phyloP scores from a whole-genome alignment of 495 filamentous ascomycete genomes.

The Penicillium verhagenii region DNA sequence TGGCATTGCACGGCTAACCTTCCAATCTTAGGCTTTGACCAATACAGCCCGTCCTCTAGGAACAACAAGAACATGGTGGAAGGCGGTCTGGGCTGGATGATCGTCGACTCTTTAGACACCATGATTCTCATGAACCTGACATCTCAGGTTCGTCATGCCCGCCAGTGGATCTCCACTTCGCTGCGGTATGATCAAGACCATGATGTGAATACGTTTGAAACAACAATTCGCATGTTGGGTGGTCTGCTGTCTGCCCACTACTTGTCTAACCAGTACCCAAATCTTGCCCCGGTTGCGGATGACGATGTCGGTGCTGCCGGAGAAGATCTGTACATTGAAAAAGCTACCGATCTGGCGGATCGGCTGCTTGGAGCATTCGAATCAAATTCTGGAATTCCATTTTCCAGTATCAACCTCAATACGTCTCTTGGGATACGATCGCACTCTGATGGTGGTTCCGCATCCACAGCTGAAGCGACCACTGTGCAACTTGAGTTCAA shows the following conservation, averaged over 20 bases:
- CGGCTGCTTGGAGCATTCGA: constrained; percentile 85
- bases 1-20: constrained; percentile 8
- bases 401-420: constrained; percentile 84
- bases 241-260: constrained; percentile 94
- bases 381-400: constrained; percentile 80
- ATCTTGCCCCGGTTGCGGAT: constrained; percentile 62
- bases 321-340: constrained; percentile 93
- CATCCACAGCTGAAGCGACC: constrained; percentile 89
- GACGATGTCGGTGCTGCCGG: constrained; percentile 65
- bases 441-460: constrained; percentile 83
- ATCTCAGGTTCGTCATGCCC: constrained; percentile 75
- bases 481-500: constrained; percentile 96
- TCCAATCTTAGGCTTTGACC: constrained; percentile 66
- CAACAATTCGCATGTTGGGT: constrained; percentile 96
- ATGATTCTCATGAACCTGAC: constrained; percentile 99
- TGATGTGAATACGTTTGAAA: constrained; percentile 97
- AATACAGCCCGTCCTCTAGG: constrained; percentile 80
- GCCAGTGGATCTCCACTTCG: constrained; percentile 83
- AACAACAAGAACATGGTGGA: constrained; percentile 78
- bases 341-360: constrained; percentile 88
- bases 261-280: constrained; percentile 70
- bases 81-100: constrained; percentile 85
- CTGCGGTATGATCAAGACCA: constrained; percentile 87
- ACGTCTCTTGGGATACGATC: constrained; percentile 70
- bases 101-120: constrained; percentile 93